Percentiles rank a stretch among this genome's conserved stretches.
phyloP scores from a whole-genome alignment of 345 rosid species.

The Reutealis trisperma region DNA sequence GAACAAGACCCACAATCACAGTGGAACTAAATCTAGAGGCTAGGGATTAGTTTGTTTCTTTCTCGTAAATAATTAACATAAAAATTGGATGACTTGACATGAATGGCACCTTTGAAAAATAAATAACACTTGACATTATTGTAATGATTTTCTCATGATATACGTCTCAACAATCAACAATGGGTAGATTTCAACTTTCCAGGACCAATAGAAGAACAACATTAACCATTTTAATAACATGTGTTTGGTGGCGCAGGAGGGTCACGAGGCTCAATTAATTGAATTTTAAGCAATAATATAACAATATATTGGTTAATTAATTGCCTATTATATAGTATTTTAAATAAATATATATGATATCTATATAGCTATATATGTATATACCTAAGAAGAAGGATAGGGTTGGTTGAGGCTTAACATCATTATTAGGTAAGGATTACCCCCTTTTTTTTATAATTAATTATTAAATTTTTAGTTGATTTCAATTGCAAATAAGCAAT shows the following conservation, averaged over 20 bases:
- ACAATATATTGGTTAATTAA: background rate
- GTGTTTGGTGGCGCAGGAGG: constrained; percentile 35
- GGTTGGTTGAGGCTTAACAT: constrained; percentile 44
- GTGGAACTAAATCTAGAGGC: background rate
- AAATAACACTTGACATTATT: constrained; percentile 15
- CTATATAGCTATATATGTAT: too few relatives aligned
- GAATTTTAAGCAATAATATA: constrained; percentile 18
- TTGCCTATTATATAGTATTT: constrained; percentile 6
- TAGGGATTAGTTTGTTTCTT: background rate
- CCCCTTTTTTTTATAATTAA: background rate
- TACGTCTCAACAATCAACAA: constrained; percentile 4
- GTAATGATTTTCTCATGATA: constrained; percentile 20
- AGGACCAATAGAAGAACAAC: constrained; percentile 27
- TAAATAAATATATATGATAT: too few relatives aligned
- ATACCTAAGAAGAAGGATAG: too few relatives aligned
- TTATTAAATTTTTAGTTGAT: constrained; percentile 19
- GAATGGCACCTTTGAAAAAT: constrained; percentile 26
- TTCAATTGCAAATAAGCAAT: constrained; percentile 30
- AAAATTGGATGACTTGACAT: background rate
- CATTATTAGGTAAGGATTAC: constrained; percentile 39
- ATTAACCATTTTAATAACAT: constrained; percentile 18
- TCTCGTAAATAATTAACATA: background rate
- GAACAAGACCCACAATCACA: background rate
- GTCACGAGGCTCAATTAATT: constrained; percentile 29
- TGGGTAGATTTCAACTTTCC: constrained; percentile 25